Evolutionary conservation across 345 rosid species (phyloP), one percentile per base, ranked within the genome.

Genomic region (Gossypium ekmanianum): DNA sequence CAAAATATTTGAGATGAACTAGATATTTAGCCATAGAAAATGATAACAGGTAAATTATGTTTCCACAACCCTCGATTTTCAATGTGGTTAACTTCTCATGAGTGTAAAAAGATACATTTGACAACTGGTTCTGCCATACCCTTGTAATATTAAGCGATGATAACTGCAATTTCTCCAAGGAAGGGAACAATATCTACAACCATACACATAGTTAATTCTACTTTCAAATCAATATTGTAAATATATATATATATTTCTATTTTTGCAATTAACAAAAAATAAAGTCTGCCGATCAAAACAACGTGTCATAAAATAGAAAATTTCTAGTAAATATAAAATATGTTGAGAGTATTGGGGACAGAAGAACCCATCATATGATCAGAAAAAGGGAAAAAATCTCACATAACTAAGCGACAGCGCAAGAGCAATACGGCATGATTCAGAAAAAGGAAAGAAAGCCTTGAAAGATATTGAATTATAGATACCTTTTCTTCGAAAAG

Each of bases 401-500:
- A 27, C 29, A 27, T 27, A 27, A 27, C 29, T 27, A 27, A 27
- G 29, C 29, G 3, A 27, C 29, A 27, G 0, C 4, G 29, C 29
- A 2, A 27, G 29, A 27, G 29, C 29, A 27, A 27, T 27, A 27
- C 29, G 3, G 5, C 34, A 45, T 45, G 50, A 9, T 9, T 9
- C 11, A 11, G 27, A 26, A 1, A 61, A 24, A 26, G n/a, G 9
- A 22, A 59, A 27, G 64, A 11, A 59, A 26, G 29, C 29, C 29
- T 27, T 27, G 13, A 18, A 41, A 9, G 12, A 45, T 20, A 41
- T 43, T 58, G 8, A 18, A 65, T 18, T 65, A 11, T 29, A 70
- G 10, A 70, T 34, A 73, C 76, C 68, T 16, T 11, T 22, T 26
- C 45, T 17, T 2, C 4, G 10, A 73, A 73, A 61, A 73, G 57